phyloP scores from a whole-genome alignment of 139 green algal genomes.

The Chlorella vulgaris region DNA sequence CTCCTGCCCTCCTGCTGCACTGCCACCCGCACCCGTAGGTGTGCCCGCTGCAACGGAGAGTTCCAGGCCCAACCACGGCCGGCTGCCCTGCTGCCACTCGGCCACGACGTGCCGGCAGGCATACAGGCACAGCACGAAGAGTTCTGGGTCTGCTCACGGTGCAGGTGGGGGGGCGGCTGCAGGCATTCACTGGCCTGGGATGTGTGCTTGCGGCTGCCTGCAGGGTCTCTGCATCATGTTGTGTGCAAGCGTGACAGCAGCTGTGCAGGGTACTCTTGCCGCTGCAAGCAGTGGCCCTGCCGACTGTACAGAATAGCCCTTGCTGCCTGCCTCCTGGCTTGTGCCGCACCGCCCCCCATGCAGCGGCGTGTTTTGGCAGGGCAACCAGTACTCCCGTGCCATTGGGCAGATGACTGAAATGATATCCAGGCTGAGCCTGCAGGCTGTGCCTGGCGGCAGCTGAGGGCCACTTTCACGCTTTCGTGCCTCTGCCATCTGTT shows the following conservation, averaged over 20 bases:
- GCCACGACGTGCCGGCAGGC: constrained; percentile 31
- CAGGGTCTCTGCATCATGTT: too few relatives aligned
- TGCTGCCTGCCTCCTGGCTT: not conserved
- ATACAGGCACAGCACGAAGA: constrained; percentile 35
- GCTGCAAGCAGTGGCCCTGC: too few relatives aligned
- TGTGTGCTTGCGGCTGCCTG: too few relatives aligned
- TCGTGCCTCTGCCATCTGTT: too few relatives aligned
- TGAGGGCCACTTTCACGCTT: too few relatives aligned
- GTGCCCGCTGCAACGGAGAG: constrained; percentile 58
- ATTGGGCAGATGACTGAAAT: constrained; percentile 24
- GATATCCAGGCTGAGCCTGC: not conserved
- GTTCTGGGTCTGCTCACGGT: constrained; percentile 57
- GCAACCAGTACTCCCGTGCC: constrained; percentile 38
- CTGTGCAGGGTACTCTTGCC: too few relatives aligned
- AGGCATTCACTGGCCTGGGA: too few relatives aligned
- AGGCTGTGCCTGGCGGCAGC: not conserved
- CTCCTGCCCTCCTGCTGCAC: not conserved
- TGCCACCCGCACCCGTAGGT: not conserved
- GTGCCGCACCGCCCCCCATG: not conserved
- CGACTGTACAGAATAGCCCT: not conserved
- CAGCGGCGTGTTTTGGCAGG: constrained; percentile 49
- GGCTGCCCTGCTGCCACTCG: constrained; percentile 23
- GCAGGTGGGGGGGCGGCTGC: constrained; percentile 24
- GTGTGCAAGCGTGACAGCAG: too few relatives aligned
- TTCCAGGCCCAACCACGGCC: constrained; percentile 40